A percentile compares a stretch with the other conserved stretches of the same genome.
Evolutionary conservation across 495 filamentous ascomycete species (phyloP).

Genomic region (Xylaria nigripes): DNA sequence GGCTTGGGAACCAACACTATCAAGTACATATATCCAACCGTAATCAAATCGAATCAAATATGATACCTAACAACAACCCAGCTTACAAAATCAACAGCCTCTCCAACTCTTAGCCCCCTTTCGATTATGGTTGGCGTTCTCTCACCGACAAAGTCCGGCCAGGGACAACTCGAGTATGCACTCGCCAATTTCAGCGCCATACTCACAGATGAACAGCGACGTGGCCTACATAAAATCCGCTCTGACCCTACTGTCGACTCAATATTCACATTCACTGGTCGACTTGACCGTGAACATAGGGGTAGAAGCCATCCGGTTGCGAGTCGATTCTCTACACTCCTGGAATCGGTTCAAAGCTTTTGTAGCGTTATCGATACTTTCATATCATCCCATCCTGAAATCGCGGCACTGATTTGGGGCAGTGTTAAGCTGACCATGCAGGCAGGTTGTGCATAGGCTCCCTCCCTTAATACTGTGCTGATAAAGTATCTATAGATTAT

Average conservation of each 20-base stretch:
- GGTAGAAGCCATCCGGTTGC: background rate
- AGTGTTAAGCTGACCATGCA: slow-evolving; percentile 24
- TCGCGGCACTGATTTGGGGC: slow-evolving; percentile 36
- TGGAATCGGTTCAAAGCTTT: slow-evolving; percentile 8
- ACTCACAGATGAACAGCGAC: background rate
- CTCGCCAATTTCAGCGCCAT: background rate
- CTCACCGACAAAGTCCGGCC: background rate
- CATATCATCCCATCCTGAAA: slow-evolving; percentile 25
- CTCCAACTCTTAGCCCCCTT: no score
- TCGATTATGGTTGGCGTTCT: background rate
- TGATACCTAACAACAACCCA: no score
- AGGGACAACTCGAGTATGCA: background rate
- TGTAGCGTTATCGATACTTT: slow-evolving; percentile 26
- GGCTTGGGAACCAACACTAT: no score
- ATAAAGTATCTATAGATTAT: background rate
- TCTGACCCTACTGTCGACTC: background rate
- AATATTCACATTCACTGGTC: background rate
- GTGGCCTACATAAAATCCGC: background rate
- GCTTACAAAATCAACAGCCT: no score
- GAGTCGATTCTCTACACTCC: background rate
- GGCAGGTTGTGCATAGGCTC: background rate
- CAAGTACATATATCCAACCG: no score
- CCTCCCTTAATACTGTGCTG: background rate
- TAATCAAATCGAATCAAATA: no score
- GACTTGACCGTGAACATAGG: background rate